Percentiles rank a stretch among this genome's conserved stretches.
Evolutionary conservation across 192 early-diverging fungal genomes (phyloP).

Genomic region (Podila epicladia): DNA sequence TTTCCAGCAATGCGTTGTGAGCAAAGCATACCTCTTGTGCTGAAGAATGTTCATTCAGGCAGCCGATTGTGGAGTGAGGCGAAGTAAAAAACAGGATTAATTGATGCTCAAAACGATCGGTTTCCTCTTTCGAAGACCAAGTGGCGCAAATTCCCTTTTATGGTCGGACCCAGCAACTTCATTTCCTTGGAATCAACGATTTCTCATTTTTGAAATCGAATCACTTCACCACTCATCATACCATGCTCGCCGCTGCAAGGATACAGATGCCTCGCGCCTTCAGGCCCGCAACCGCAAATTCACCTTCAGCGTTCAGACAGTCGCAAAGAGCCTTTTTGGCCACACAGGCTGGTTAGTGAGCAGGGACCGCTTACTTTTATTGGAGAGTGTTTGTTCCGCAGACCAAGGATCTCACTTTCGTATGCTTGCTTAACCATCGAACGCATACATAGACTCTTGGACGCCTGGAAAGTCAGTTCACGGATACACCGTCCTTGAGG

Average conservation of each 20-base stretch:
- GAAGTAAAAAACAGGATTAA: neutral
- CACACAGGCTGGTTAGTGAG: slow-evolving; percentile 11
- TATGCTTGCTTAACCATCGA: neutral
- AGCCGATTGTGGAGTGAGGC: neutral
- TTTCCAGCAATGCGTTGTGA: neutral
- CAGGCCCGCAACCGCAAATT: slow-evolving; percentile 6
- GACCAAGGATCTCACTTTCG: neutral
- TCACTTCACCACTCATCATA: neutral
- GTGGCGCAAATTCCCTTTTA: slow-evolving; percentile 2
- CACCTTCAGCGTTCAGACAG: slow-evolving; percentile 16
- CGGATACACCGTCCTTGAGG: slow-evolving; percentile 49
- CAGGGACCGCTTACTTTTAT: neutral
- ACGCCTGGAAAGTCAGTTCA: slow-evolving; percentile 40
- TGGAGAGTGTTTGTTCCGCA: neutral
- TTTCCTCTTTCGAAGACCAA: slow-evolving; percentile 6
- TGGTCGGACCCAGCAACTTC: neutral
- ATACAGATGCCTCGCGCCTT: slow-evolving; percentile 18
- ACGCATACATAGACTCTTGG: slow-evolving; percentile 30
- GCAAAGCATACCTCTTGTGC: slow-evolving; percentile 67
- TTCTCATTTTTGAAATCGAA: neutral
- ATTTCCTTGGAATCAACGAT: neutral
- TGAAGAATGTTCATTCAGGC: slow-evolving; percentile 68
- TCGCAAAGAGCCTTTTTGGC: slow-evolving; percentile 37
- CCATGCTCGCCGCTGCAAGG: slow-evolving; percentile 46
- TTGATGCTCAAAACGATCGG: neutral